phyloP scores from a whole-genome alignment of 1,284 basidiomycete species.

The Mycena sp. region DNA sequence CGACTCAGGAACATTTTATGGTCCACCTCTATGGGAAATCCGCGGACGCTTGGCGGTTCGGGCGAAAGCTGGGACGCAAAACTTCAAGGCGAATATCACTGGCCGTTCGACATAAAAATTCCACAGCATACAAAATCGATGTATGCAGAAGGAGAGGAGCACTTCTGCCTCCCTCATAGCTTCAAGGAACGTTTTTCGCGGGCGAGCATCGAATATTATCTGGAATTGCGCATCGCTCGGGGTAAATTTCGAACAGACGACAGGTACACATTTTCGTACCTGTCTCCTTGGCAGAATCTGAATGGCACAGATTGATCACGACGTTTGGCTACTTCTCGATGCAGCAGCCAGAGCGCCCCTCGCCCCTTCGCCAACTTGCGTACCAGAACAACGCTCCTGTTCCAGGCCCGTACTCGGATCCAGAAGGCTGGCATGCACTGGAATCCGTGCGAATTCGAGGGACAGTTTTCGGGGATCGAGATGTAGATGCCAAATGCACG shows the following conservation, averaged over 20 bases:
- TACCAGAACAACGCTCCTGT: background rate
- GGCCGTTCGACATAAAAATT: conserved; percentile 14
- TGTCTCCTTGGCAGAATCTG: background rate
- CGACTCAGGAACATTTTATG: conserved; percentile 1
- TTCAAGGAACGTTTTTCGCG: conserved; percentile 10
- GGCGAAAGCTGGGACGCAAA: conserved; percentile 18
- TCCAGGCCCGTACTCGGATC: conserved; percentile 19
- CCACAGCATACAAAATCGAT: background rate
- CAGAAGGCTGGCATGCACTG: conserved; percentile 22
- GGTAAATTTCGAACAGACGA: conserved; percentile 17
- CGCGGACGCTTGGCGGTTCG: background rate
- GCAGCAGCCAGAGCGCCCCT: conserved; percentile 8
- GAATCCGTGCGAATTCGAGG: conserved; percentile 18
- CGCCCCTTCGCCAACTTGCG: conserved; percentile 18
- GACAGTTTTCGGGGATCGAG: conserved; percentile 19
- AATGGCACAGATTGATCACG: conserved; percentile 5
- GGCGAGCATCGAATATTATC: conserved; percentile 12
- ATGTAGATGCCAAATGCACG: conserved; percentile 21
- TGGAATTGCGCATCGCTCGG: conserved; percentile 16
- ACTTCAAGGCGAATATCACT: conserved; percentile 21
- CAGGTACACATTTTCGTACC: background rate
- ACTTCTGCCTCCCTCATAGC: conserved; percentile 18
- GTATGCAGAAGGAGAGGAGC: background rate
- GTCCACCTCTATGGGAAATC: conserved; percentile 17
- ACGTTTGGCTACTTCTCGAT: conserved; percentile 19